A percentile compares a stretch with the other conserved stretches of the same genome.
These are phyloP conservation scores for Penicillium manginii DNA, from an alignment of 495 filamentous ascomycete genomes.

Conservation along the genomic window DNA sequence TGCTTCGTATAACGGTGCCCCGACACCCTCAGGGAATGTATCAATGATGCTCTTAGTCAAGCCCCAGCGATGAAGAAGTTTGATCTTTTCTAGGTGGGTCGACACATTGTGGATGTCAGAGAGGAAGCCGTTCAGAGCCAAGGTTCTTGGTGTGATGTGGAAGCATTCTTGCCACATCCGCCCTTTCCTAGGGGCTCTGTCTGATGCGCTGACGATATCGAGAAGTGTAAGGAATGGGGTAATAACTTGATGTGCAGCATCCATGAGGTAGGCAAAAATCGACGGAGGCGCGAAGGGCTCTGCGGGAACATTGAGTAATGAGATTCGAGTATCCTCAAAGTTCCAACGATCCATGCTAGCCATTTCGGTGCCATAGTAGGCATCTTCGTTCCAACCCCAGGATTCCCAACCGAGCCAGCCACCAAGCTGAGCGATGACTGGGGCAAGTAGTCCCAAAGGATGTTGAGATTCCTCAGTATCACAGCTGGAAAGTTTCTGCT, in stretches of 20 bases:
- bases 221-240: slow-evolving; percentile 63
- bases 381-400: slow-evolving; percentile 61
- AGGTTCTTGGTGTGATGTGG: slow-evolving; percentile 64
- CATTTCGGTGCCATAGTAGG: slow-evolving; percentile 73
- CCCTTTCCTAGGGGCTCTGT: slow-evolving; percentile 41
- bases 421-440: slow-evolving; percentile 77
- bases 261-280: slow-evolving; percentile 68
- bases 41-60: slow-evolving; percentile 57
- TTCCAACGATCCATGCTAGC: slow-evolving; percentile 61
- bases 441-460: slow-evolving; percentile 59
- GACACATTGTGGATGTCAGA: slow-evolving; percentile 36
- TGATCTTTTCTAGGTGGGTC: slow-evolving; percentile 41
- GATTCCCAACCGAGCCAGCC: slow-evolving; percentile 81
- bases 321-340: slow-evolving; percentile 61
- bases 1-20: slow-evolving; percentile 78
- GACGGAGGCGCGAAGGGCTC: slow-evolving; percentile 71
- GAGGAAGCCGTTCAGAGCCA: slow-evolving; percentile 64
- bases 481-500: slow-evolving; percentile 79
- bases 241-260: slow-evolving; percentile 32
- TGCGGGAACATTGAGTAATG: slow-evolving; percentile 46
- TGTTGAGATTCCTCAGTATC: slow-evolving; percentile 57
- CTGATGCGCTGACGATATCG: slow-evolving; percentile 53
- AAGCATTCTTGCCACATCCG: slow-evolving; percentile 48
- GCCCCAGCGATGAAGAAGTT: slow-evolving; percentile 50
- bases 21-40: slow-evolving; percentile 80